Evolutionary conservation across 306 rosid species (phyloP).

Genomic region (Vigna mungo): DNA sequence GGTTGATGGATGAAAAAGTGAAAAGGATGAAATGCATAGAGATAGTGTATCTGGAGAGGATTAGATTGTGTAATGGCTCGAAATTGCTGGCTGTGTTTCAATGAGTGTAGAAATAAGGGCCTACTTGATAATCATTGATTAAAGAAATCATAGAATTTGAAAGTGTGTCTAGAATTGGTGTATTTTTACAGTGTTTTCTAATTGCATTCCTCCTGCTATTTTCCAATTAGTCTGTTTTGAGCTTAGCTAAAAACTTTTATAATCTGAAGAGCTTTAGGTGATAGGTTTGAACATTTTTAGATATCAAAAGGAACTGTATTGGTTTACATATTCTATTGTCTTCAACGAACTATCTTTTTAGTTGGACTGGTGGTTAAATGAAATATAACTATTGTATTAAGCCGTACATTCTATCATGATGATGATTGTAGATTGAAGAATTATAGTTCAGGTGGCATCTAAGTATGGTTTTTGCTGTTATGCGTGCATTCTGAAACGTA

Average conservation of each 20-base stretch:
- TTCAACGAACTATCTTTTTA: neutral
- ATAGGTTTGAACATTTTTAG: no score
- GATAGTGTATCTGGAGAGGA: neutral
- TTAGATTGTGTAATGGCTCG: neutral
- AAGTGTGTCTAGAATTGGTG: neutral
- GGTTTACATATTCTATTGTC: neutral
- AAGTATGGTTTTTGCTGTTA: neutral
- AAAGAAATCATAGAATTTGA: neutral
- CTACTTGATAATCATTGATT: neutral
- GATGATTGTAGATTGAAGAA: neutral
- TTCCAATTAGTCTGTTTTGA: neutral
- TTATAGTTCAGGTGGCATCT: neutral
- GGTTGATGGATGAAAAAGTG: neutral
- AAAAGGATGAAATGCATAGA: neutral
- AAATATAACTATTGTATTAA: neutral
- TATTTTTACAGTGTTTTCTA: neutral
- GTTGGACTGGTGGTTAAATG: neutral
- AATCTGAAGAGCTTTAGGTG: neutral
- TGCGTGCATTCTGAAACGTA: neutral
- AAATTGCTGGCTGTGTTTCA: neutral
- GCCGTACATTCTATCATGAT: neutral
- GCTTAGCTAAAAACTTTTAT: neutral
- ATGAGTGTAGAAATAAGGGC: neutral
- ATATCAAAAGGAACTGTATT: neutral
- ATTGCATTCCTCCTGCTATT: neutral